Evolutionary conservation across 2,329 filamentous ascomycete genomes (phyloP).

Genomic region (Cadophora sp.): DNA sequence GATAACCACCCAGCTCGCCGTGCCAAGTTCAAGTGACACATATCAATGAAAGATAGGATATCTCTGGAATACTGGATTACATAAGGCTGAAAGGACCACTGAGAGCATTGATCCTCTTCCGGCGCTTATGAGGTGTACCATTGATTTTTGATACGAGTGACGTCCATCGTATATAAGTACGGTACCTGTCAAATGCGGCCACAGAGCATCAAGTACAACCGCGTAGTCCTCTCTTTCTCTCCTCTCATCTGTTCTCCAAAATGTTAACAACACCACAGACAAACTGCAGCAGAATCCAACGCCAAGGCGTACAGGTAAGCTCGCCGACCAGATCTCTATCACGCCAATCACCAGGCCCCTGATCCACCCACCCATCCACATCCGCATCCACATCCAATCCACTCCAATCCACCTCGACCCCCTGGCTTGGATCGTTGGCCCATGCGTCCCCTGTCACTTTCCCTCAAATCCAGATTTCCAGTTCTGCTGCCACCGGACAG

Average conservation of each 20-base stretch:
- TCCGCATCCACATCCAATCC: no score
- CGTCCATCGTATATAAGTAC: background rate
- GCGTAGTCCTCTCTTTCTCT: background rate
- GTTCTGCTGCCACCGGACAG: conserved; percentile 1
- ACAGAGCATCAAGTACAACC: background rate
- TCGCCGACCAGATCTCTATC: conserved; percentile 16
- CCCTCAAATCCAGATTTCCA: conserved; percentile 29
- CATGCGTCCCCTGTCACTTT: conserved; percentile 10
- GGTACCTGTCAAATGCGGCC: conserved; percentile 2
- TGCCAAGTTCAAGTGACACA: conserved; percentile 4
- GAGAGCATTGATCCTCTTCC: background rate
- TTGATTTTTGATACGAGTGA: background rate
- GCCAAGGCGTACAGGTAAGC: background rate
- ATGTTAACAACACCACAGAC: background rate
- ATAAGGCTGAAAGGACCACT: conserved; percentile 11
- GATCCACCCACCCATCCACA: conserved; percentile 1
- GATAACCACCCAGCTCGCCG: background rate
- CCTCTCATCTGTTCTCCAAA: background rate
- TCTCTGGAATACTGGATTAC: background rate
- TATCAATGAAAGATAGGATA: conserved; percentile 3
- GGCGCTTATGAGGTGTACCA: conserved; percentile 9
- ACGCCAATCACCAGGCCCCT: conserved; percentile 15
- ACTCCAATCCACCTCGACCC: background rate
- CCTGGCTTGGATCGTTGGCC: conserved; percentile 11
- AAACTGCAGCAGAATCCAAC: background rate